Base-by-base conservation (phyloP, 176 grass and related monocot species). In the Bolboschoenus planiculmis region DNA sequence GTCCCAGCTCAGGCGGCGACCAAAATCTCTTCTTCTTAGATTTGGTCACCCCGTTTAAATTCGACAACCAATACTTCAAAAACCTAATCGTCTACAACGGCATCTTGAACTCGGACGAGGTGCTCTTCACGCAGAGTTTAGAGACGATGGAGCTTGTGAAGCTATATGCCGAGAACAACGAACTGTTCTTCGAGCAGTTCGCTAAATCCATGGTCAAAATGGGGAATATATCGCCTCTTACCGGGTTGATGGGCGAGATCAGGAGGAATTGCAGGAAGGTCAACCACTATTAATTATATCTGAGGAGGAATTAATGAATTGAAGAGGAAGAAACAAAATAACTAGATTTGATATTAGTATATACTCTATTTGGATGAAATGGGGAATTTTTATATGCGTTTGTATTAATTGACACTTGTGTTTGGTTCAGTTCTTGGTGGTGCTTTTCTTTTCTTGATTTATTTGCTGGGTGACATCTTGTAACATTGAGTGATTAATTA, bases 21-120 rank as follows among this genome's bases (percentile, higher is more conserved):
- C 73, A 90, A 71, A 99, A 99, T 78, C 96, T 99, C 76, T 99
- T 95, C 89, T 85, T 88, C 1, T 51, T 99, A 20, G 96, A 99
- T 43, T 6, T 85, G 1, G 80, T 54, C 27, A 95, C 83, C 74
- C 88, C 92, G 0, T 39, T 88, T 78, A 93, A 87, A 67, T 99
- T 99, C 9, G 96, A 99, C 87, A 99, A 99, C 79, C 63, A 84
- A 18, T 99, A 95, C 79, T 99, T 56, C 91, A 95, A 91, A 84
- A 95, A 90, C 80, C 16, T 99, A 42, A 56, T 99, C 24, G 84
- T 20, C 1, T 63, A 90, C 30, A 99, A 86, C 84, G 96, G 92
- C 7, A 91, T 99, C 15, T 81, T 99, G 61, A 99, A 82, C 87
- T 99, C 96, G 0, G 96, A 99, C 6, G 73, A 95, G 85, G 86